Conservation (phyloP, 2,329 filamentous ascomycete genomes). For the Paramyrothecium sp. region DNA sequence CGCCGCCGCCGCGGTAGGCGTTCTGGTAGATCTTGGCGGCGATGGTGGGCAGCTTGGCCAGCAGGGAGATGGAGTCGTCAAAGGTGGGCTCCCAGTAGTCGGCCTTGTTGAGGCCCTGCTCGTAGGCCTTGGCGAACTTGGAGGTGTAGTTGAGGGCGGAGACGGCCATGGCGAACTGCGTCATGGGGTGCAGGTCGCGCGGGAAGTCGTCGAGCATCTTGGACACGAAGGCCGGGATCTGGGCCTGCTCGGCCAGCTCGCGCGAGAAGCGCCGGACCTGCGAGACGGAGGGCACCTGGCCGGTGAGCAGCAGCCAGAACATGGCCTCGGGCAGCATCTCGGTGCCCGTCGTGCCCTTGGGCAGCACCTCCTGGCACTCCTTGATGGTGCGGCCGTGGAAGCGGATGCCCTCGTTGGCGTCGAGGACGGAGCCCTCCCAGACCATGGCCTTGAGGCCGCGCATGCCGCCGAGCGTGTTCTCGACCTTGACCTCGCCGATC, state of each 20-base stretch:
- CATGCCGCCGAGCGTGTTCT: conserved; percentile 95
- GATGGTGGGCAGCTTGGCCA: conserved; percentile 95
- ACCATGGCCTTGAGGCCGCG: conserved; percentile 96
- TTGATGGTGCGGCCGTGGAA: conserved; percentile 98
- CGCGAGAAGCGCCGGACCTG: conserved; percentile 83
- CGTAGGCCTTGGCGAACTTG: conserved; percentile 90
- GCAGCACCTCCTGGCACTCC: conserved; percentile 90
- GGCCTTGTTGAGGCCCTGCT: conserved; percentile 85
- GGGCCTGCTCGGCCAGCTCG: conserved; percentile 82
- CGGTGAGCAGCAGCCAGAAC: conserved; percentile 98
- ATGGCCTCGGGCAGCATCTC: conserved; percentile 99
- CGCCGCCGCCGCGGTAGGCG: conserved; percentile 71
- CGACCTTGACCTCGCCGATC: conserved; percentile 89
- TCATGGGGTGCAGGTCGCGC: conserved; percentile 93
- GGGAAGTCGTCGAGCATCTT: conserved; percentile 91
- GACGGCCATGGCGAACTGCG: conserved; percentile 92
- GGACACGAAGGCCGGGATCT: conserved; percentile 78
- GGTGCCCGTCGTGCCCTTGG: conserved; percentile 87
- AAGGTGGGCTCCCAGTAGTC: conserved; percentile 99
- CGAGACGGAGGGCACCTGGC: conserved; percentile 77
- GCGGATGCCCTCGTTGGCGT: conserved; percentile 94
- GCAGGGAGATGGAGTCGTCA: conserved; percentile 88
- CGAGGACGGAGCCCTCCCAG: conserved; percentile 96
- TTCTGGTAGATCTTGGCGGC: conserved; percentile 98
- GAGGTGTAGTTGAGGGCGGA: conserved; percentile 95